Conservation (phyloP, 139 green algal species). For the Tetradesmus obliquus region DNA sequence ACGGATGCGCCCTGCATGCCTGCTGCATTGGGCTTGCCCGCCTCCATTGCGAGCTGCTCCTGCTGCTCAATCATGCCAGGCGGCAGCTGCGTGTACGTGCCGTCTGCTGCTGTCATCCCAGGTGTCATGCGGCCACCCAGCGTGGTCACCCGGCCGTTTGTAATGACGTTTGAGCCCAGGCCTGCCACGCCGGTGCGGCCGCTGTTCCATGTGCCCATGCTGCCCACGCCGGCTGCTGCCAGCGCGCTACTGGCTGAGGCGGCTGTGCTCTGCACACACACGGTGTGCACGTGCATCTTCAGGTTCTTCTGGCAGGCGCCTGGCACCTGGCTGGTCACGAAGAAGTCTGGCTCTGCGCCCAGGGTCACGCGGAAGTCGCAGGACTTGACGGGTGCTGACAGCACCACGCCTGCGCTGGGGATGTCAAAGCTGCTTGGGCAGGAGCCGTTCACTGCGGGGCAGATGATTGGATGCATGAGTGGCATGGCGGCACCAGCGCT, state of each 20-base stretch:
- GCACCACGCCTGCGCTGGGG: not conserved
- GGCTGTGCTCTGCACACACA: constrained; percentile 10
- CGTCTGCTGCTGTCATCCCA: constrained; percentile 7
- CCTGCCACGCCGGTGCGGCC: not conserved
- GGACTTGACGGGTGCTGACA: constrained; percentile 3
- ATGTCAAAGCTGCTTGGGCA: constrained; percentile 33
- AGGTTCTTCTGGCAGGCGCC: constrained; percentile 24
- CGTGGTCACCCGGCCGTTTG: not conserved
- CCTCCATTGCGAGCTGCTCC: not conserved
- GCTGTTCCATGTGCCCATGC: not conserved
- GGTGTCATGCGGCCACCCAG: not conserved
- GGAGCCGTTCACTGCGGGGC: constrained; percentile 21
- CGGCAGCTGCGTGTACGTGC: constrained; percentile 6
- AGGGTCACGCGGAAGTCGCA: constrained; percentile 31
- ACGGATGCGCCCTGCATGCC: not conserved
- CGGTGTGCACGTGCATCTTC: constrained; percentile 39
- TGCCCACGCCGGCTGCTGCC: not conserved
- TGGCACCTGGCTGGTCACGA: constrained; percentile 32
- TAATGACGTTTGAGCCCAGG: not conserved
- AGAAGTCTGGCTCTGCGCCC: constrained; percentile 34
- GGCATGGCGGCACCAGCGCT: not conserved
- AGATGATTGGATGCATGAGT: not conserved
- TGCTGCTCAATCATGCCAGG: not conserved
- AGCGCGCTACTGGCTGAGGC: not conserved
- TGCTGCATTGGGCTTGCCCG: not conserved